Conservation (phyloP, 805 yeast species). For the Maudiozyma turicensis region DNA sequence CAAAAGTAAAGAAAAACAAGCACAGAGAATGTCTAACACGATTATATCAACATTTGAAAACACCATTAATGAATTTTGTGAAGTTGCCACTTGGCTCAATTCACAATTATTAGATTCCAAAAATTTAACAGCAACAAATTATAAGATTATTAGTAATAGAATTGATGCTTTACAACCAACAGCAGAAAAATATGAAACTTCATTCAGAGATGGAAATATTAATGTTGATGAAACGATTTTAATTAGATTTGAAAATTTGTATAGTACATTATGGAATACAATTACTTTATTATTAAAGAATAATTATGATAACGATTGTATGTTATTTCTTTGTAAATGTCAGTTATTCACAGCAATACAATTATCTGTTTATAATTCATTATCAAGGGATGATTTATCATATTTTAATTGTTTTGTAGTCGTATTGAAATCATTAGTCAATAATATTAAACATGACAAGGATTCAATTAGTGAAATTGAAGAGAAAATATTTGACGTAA, state of each 20-base stretch:
- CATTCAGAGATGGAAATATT: constrained; percentile 19
- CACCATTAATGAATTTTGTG: constrained; percentile 16
- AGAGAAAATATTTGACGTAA: neutral
- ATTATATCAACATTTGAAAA: constrained; percentile 11
- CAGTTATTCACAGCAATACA: constrained; percentile 28
- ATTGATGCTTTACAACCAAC: constrained; percentile 23
- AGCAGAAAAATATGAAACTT: constrained; percentile 26
- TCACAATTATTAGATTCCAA: constrained; percentile 6
- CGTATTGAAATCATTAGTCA: constrained; percentile 23
- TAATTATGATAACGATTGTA: constrained; percentile 2
- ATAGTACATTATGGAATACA: constrained; percentile 33
- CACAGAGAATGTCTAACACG: constrained; percentile 3
- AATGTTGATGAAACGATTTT: constrained; percentile 12
- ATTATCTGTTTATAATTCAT: constrained; percentile 26
- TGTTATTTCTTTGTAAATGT: constrained; percentile 9
- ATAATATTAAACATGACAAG: constrained; percentile 4
- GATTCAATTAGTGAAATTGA: neutral
- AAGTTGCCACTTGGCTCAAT: constrained; percentile 18
- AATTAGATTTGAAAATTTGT: constrained; percentile 22
- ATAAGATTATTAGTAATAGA: constrained; percentile 7
- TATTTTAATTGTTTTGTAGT: constrained; percentile 26
- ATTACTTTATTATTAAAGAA: constrained; percentile 22
- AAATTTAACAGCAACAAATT: neutral
- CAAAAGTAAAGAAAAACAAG: neutral
- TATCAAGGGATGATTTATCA: constrained; percentile 1